Percentiles rank a stretch among this genome's conserved stretches.
phyloP scores from a whole-genome alignment of 208 protist genomes.

The Polymyxa betae region DNA sequence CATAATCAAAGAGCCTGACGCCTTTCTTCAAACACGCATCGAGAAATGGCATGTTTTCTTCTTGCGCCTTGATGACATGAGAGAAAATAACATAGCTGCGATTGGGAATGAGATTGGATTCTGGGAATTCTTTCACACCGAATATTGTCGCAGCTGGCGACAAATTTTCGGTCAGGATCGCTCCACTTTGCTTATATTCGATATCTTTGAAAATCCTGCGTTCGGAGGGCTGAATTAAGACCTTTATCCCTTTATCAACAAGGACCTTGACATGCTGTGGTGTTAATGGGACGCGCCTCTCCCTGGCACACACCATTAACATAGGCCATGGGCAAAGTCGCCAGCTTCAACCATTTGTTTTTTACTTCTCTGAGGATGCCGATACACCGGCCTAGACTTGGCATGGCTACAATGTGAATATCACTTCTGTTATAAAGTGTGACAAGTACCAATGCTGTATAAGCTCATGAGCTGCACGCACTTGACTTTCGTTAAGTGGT shows the following conservation, averaged over 20 bases:
- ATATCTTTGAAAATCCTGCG: conserved; percentile 51
- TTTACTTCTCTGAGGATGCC: conserved; percentile 54
- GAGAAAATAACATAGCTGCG: conserved; percentile 51
- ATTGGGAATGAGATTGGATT: conserved; percentile 13
- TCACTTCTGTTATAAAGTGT: too few relatives aligned
- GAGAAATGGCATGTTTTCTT: conserved; percentile 50
- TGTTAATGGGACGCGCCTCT: conserved; percentile 19
- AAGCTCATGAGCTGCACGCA: too few relatives aligned
- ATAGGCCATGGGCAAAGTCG: not conserved
- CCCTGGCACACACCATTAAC: conserved; percentile 20
- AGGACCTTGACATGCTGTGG: not conserved
- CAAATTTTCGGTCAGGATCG: conserved; percentile 46
- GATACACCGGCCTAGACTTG: too few relatives aligned
- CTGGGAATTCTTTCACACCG: conserved; percentile 52
- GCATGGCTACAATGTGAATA: too few relatives aligned
- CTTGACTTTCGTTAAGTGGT: too few relatives aligned
- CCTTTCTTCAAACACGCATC: conserved; percentile 33
- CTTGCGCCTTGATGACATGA: conserved; percentile 51
- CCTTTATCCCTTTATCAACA: conserved; percentile 24
- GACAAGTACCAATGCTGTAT: too few relatives aligned
- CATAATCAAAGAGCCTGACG: conserved; percentile 52
- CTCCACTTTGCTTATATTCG: conserved; percentile 27
- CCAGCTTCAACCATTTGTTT: conserved; percentile 39
- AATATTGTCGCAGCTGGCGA: conserved; percentile 9
- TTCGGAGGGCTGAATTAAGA: conserved; percentile 53